phyloP scores from a whole-genome alignment of 805 yeast genomes.

The Candida odintsovae region DNA sequence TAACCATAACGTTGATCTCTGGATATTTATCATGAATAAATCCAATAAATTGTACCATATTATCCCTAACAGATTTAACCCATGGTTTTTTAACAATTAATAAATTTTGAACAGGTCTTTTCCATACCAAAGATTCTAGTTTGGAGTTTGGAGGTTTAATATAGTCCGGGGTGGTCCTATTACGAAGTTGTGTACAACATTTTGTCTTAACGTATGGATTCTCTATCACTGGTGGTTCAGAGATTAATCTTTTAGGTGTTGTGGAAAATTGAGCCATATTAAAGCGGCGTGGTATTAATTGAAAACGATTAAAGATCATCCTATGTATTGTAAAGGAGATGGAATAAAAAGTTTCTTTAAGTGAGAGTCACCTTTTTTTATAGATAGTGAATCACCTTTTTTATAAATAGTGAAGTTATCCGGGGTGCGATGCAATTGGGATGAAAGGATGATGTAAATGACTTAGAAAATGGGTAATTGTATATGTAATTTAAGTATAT shows the following conservation, averaged over 20 bases:
- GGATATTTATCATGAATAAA: slow-evolving; percentile 62
- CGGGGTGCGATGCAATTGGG: neutral
- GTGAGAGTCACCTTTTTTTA: no score
- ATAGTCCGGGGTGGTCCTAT: slow-evolving; percentile 42
- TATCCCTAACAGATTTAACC: slow-evolving; percentile 56
- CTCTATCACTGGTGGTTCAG: slow-evolving; percentile 25
- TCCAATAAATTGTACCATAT: slow-evolving; percentile 59
- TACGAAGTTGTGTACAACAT: slow-evolving; percentile 25
- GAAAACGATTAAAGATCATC: neutral
- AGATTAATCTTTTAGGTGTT: slow-evolving; percentile 10
- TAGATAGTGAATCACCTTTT: no score
- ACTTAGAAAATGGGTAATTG: no score
- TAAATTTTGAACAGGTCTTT: slow-evolving; percentile 65
- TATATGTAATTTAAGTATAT: no score
- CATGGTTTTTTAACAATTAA: slow-evolving; percentile 82
- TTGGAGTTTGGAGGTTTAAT: slow-evolving; percentile 52
- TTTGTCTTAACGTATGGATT: slow-evolving; percentile 27
- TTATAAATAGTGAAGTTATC: no score
- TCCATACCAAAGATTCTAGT: slow-evolving; percentile 64
- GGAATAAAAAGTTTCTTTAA: no score
- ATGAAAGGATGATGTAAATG: neutral
- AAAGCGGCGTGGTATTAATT: neutral
- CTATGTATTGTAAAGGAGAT: neutral
- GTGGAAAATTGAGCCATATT: slow-evolving; percentile 10
- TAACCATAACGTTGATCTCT: slow-evolving; percentile 69